These are phyloP conservation scores for Botrytis deweyae DNA, from an alignment of 2,329 filamentous ascomycete species.

Conservation along the genomic window DNA sequence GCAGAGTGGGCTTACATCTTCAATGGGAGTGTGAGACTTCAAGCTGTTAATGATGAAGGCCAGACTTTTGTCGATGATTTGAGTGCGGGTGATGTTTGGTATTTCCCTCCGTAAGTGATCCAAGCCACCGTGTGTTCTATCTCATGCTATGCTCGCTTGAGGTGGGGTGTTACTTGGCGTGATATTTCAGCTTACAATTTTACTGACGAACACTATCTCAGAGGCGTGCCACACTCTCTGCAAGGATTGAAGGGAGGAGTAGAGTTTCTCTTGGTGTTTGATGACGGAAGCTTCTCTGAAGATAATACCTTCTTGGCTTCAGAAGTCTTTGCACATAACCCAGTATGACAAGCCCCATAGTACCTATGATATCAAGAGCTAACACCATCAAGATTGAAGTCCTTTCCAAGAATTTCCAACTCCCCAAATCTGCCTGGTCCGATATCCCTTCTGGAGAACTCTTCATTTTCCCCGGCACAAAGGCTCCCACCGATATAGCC, in stretches of 20 bases:
- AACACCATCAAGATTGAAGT: conserved; percentile 42
- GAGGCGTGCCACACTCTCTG: conserved; percentile 73
- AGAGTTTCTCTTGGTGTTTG: conserved; percentile 63
- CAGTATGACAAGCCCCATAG: conserved; percentile 23
- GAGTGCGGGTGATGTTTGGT: conserved; percentile 76
- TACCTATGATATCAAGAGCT: conserved; percentile 20
- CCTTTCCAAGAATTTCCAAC: conserved; percentile 54
- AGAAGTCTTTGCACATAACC: conserved; percentile 62
- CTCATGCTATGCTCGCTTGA: neutral
- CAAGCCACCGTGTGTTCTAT: neutral
- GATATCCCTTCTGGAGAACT: conserved; percentile 49
- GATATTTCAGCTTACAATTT: neutral
- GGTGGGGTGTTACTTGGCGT: neutral
- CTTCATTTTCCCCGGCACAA: conserved; percentile 55
- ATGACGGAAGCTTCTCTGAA: conserved; percentile 58
- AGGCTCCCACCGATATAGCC: conserved; percentile 47
- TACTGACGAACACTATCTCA: conserved; percentile 32
- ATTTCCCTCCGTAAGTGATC: conserved; percentile 64
- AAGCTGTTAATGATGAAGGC: conserved; percentile 71
- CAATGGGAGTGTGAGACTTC: conserved; percentile 68
- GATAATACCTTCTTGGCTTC: conserved; percentile 72
- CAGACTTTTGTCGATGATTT: conserved; percentile 76
- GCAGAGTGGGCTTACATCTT: conserved; percentile 78
- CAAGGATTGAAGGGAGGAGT: conserved; percentile 69
- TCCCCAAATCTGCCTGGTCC: conserved; percentile 49